Conservation (phyloP, 768 basidiomycete species). For the Boletales sp. region DNA sequence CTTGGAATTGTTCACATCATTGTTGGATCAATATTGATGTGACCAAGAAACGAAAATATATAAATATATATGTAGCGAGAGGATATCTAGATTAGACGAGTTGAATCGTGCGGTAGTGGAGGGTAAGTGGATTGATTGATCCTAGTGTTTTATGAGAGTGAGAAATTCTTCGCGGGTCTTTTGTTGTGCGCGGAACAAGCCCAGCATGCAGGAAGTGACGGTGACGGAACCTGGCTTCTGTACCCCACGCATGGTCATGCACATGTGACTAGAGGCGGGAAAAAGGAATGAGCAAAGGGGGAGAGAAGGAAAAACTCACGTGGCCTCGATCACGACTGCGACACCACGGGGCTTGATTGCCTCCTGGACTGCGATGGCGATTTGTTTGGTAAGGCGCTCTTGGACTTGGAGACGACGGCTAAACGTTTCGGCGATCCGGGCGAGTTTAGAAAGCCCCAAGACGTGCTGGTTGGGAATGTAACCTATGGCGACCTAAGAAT, state of each 20-base stretch:
- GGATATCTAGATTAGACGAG: constrained; percentile 33
- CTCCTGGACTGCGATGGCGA: constrained; percentile 96
- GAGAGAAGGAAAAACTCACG: constrained; percentile 50
- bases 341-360: constrained; percentile 97
- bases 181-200: constrained; percentile 97
- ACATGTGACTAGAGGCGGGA: constrained; percentile 67
- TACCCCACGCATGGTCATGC: constrained; percentile 99
- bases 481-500: constrained; percentile 84
- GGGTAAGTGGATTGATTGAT: not conserved
- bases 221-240: constrained; percentile 97
- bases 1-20: not conserved
- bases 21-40: too few relatives aligned
- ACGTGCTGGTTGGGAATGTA: constrained; percentile 97
- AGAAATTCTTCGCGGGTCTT: constrained; percentile 98
- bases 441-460: constrained; percentile 92
- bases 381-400: constrained; percentile 95
- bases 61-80: too few relatives aligned
- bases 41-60: too few relatives aligned
- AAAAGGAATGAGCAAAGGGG: constrained; percentile 8
- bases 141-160: constrained; percentile 63
- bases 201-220: constrained; percentile 96
- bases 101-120: constrained; percentile 40
- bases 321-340: constrained; percentile 99
- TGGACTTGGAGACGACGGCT: constrained; percentile 94
- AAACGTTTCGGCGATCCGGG: constrained; percentile 96